Conservation (phyloP, 176 grass and related monocot species). For the Eragrostis curvula region DNA sequence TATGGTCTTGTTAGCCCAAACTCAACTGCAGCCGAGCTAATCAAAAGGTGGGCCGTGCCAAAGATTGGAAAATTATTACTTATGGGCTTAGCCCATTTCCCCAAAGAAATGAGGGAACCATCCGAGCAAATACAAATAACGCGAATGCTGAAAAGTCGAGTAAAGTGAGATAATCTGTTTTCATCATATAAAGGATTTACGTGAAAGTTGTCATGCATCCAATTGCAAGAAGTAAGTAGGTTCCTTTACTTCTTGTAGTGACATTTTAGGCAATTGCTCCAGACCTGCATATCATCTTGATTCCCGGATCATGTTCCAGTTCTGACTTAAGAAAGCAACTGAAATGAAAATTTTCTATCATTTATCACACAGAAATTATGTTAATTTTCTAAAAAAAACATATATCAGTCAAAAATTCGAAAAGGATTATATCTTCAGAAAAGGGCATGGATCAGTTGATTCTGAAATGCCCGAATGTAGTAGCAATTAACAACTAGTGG, state of each 20-base stretch:
- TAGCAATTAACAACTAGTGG: not conserved
- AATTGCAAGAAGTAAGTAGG: constrained; percentile 6
- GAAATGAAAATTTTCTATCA: not conserved
- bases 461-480: not conserved
- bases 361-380: not conserved
- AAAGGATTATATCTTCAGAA: not conserved
- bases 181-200: not conserved
- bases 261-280: not conserved
- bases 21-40: not conserved
- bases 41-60: not conserved
- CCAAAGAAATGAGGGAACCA: too few relatives aligned
- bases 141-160: not conserved
- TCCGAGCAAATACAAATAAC: not conserved
- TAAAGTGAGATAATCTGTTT: not conserved
- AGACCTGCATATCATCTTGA: constrained; percentile 14
- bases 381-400: not conserved
- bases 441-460: not conserved
- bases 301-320: not conserved
- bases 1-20: not conserved
- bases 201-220: not conserved
- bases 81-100: not conserved
- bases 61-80: not conserved
- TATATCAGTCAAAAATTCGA: not conserved
- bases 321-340: not conserved
- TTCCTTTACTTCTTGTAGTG: not conserved